Evolutionary conservation across 1,284 basidiomycete species (phyloP).

Genomic region (Naganishia sp.): DNA sequence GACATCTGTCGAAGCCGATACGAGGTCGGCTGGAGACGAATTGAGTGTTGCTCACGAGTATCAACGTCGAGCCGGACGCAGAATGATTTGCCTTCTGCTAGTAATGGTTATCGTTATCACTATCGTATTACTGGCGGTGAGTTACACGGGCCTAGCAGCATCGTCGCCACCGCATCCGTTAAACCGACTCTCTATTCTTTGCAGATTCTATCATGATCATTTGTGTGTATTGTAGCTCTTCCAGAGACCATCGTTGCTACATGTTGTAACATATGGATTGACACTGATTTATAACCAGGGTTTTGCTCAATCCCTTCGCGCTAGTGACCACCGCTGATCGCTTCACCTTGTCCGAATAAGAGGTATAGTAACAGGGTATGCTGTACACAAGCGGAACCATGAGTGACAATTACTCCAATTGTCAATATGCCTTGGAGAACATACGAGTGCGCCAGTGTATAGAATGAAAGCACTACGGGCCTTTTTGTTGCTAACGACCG

Average conservation of each 20-base stretch:
- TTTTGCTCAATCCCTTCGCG: not conserved
- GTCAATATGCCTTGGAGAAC: slow-evolving; percentile 25
- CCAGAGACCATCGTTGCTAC: too few species aligned
- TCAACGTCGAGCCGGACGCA: slow-evolving; percentile 87
- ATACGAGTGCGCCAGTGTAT: slow-evolving; percentile 49
- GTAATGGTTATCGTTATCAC: slow-evolving; percentile 82
- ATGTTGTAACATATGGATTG: not conserved
- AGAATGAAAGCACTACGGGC: slow-evolving; percentile 60
- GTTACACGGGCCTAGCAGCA: slow-evolving; percentile 46
- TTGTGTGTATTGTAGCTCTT: not conserved
- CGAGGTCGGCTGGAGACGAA: slow-evolving; percentile 80
- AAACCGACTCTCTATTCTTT: not conserved
- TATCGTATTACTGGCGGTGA: slow-evolving; percentile 88
- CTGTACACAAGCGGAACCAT: not conserved
- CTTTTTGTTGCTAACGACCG: slow-evolving; percentile 82
- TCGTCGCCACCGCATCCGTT: too few species aligned
- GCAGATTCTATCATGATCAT: slow-evolving; percentile 4
- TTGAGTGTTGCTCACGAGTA: slow-evolving; percentile 88
- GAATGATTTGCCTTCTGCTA: slow-evolving; percentile 86
- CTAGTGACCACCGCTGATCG: not conserved
- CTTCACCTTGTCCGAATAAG: not conserved
- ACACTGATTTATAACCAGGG: not conserved
- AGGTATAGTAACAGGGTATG: slow-evolving; percentile 6
- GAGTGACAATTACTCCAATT: not conserved
- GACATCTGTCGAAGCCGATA: slow-evolving; percentile 79